A percentile compares a stretch with the other conserved stretches of the same genome.
These are phyloP conservation scores for Ascochyta clinopodiicola DNA, from an alignment of 2,329 filamentous ascomycete species.

Conservation along the genomic window DNA sequence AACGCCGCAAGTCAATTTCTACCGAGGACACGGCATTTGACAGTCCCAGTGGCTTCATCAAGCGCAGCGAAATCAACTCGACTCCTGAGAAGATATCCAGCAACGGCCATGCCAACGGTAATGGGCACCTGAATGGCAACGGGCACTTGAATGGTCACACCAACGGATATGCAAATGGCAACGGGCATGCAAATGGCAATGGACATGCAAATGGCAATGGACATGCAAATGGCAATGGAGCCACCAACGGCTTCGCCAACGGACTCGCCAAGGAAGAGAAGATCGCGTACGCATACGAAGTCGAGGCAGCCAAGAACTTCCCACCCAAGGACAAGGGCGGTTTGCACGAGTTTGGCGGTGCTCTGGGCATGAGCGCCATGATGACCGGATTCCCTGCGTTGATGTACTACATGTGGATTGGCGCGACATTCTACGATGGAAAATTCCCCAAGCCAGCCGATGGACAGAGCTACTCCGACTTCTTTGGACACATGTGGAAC, in stretches of 20 bases:
- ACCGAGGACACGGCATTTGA: slow-evolving; percentile 35
- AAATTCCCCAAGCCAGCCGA: slow-evolving; percentile 72
- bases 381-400: slow-evolving; percentile 93
- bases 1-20: slow-evolving; percentile 51
- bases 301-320: slow-evolving; percentile 48
- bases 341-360: slow-evolving; percentile 84
- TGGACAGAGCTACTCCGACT: slow-evolving; percentile 73
- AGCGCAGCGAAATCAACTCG: slow-evolving; percentile 11
- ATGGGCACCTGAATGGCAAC: slow-evolving; percentile 27
- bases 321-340: slow-evolving; percentile 53
- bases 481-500: slow-evolving; percentile 71
- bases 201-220: slow-evolving; percentile 43
- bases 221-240: slow-evolving; percentile 42
- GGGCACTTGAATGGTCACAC: slow-evolving; percentile 42
- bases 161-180: slow-evolving; percentile 47
- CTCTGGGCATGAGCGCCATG: slow-evolving; percentile 78
- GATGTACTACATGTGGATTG: slow-evolving; percentile 99
- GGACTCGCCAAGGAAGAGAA: slow-evolving; percentile 36
- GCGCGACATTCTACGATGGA: slow-evolving; percentile 89
- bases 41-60: slow-evolving; percentile 37
- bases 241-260: slow-evolving; percentile 36
- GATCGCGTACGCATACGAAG: slow-evolving; percentile 21
- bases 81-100: slow-evolving; percentile 1
- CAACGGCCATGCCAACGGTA: slow-evolving; percentile 16
- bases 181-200: slow-evolving; percentile 43